phyloP scores from a whole-genome alignment of 192 early-diverging fungal genomes.

The Coemansia sp. region DNA sequence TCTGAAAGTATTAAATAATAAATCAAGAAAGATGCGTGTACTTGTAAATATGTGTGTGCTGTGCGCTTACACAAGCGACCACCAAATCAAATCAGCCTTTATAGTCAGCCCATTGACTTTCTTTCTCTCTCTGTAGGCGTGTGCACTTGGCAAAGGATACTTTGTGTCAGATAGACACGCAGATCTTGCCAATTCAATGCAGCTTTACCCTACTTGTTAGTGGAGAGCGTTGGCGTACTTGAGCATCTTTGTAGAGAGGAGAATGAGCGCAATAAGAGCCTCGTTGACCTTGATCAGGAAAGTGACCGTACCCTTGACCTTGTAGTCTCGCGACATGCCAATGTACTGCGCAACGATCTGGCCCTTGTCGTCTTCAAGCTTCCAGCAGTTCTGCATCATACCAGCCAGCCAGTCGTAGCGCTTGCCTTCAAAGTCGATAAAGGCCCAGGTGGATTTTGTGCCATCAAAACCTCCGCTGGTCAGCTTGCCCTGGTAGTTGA shows the following conservation, averaged over 20 bases:
- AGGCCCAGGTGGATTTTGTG: slow-evolving; percentile 26
- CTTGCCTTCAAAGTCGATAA: slow-evolving; percentile 37
- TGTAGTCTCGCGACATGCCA: slow-evolving; percentile 32
- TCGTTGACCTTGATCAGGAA: slow-evolving; percentile 34
- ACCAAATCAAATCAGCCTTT: no score
- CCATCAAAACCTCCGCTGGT: slow-evolving; percentile 32
- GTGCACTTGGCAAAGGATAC: no score
- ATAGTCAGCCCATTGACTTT: no score
- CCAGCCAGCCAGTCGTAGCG: slow-evolving; percentile 42
- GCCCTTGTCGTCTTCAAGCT: slow-evolving; percentile 33
- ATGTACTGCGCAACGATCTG: slow-evolving; percentile 29
- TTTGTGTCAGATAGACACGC: no score
- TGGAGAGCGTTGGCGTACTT: slow-evolving; percentile 25
- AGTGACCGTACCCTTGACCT: slow-evolving; percentile 23
- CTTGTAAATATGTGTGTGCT: no score
- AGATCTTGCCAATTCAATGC: background rate
- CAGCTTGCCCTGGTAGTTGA: slow-evolving; percentile 23
- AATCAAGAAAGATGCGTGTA: background rate
- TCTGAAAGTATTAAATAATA: background rate
- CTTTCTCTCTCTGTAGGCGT: no score
- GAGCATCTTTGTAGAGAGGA: slow-evolving; percentile 23
- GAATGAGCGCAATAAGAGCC: slow-evolving; percentile 29
- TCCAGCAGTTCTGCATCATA: slow-evolving; percentile 48
- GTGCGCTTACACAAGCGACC: no score
- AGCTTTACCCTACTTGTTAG: no score